A percentile compares a stretch with the other conserved stretches of the same genome.
Conservation (phyloP, 257 asterid genomes). For the Lantana camara region DNA sequence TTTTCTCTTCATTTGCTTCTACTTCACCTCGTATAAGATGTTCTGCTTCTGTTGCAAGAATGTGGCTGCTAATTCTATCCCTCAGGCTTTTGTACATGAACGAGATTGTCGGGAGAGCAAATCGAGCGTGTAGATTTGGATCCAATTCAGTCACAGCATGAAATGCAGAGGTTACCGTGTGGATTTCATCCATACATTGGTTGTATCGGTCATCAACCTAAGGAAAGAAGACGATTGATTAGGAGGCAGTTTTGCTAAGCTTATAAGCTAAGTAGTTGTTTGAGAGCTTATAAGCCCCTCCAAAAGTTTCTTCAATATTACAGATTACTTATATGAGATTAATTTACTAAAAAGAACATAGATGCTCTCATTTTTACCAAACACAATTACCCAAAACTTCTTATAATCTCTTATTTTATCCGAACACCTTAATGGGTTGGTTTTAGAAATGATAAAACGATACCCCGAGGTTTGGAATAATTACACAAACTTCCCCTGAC, state of each 20-base stretch:
- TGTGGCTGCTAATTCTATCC: constrained; percentile 71
- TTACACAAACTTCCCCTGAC: no score
- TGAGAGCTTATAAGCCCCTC: no score
- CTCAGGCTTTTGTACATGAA: constrained; percentile 66
- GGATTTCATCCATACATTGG: constrained; percentile 81
- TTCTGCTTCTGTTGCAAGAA: constrained; percentile 62
- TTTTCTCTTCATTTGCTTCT: constrained; percentile 38
- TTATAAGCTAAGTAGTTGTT: no score
- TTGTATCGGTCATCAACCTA: constrained; percentile 78
- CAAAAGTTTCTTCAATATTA: no score
- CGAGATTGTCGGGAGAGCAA: constrained; percentile 65
- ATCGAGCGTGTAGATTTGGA: constrained; percentile 68
- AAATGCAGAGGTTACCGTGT: constrained; percentile 71
- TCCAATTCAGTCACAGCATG: constrained; percentile 78
- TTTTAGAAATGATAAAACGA: no score
- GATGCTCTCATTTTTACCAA: no score
- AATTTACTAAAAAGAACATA: no score
- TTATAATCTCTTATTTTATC: no score
- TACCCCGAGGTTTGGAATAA: no score
- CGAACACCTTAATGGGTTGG: no score
- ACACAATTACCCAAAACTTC: no score
- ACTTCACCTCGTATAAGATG: constrained; percentile 19
- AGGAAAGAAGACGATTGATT: background rate
- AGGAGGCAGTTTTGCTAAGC: background rate
- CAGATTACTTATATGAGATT: no score